Evolutionary conservation across 176 grass and related monocot genomes (phyloP), one percentile per base, ranked within the genome.

Genomic region (Lolium multiflorum): DNA sequence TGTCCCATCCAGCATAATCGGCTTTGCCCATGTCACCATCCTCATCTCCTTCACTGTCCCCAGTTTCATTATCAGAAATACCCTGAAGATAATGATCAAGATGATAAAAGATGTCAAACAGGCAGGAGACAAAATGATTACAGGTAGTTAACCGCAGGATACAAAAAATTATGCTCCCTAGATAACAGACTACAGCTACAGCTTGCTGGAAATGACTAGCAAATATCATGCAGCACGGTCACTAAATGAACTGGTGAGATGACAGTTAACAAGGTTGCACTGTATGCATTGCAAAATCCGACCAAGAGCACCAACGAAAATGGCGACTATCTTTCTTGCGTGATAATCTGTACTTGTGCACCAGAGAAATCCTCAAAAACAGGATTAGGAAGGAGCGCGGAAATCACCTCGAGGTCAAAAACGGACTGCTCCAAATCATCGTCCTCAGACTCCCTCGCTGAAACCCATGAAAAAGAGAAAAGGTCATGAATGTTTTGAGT

Each of bases 341-440:
- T 28, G 28, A 28, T 37, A 57, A 20, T 78, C 11, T 57, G 38
- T 60, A 81, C 58, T 49, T 81, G 4, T 24, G 41, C 21, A 72
- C 37, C 48, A 20, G 7, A 26, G 4, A 74, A 89, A 11, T 73
- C 7, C 1, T 11, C 28, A 73, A 73, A 16, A 37, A 73, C 0
- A 65, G 6, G 24, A 47, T 17, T 21, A 55, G 0, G 9, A 28
- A 55, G 68, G 74, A 43, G 7, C 66, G 43, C 11, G 9, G 16
- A 69, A 71, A 58, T 82, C 26, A 92, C 95, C 89, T 91, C 69
- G 22, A 98, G 82, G 51, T 91, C 86, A 58, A 96, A 92, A 11
- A 98, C 90, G 37, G 94, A 88, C 21, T 90, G 84, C 76, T 92
- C 92, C 77, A 89, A 41, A 82, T 91, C 94, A 11, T 90, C 97